These are phyloP conservation scores for Mycena sanguinolenta DNA, from an alignment of 768 basidiomycete genomes.

Conservation along the genomic window DNA sequence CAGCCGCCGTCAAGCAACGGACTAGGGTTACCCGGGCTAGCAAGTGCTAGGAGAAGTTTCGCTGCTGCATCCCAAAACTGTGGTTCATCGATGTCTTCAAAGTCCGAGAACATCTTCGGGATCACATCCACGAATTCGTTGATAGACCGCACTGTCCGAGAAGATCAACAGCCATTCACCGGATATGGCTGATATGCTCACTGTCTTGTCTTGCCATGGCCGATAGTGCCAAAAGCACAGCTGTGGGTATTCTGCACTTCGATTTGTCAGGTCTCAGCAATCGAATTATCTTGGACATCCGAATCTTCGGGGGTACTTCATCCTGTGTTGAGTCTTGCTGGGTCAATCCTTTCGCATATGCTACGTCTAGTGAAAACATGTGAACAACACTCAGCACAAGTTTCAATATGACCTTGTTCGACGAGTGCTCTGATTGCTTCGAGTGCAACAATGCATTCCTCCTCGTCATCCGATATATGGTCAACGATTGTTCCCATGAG, in stretches of 20 bases:
- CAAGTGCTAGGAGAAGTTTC: neutral
- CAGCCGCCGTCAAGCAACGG: no score
- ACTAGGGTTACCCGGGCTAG: neutral
- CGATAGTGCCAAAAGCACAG: neutral
- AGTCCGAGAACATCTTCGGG: neutral
- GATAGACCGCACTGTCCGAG: neutral
- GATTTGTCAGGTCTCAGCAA: neutral
- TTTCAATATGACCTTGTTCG: neutral
- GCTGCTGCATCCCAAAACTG: slow-evolving; percentile 3
- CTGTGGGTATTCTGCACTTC: neutral
- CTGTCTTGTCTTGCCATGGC: neutral
- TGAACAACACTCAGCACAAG: neutral
- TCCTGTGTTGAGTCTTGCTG: no score
- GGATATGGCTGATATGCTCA: neutral
- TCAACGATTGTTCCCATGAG: neutral
- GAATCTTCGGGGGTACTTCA: no score
- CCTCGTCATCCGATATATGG: neutral
- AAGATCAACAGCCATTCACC: neutral
- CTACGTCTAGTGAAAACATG: neutral
- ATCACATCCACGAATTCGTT: neutral
- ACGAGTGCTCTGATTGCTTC: neutral
- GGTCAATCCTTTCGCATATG: neutral
- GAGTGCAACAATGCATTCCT: slow-evolving; percentile 10
- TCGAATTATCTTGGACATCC: neutral
- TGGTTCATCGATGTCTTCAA: neutral